Base-by-base conservation (phyloP, 2,329 filamentous ascomycete species). In the Spiromastix sp. region DNA sequence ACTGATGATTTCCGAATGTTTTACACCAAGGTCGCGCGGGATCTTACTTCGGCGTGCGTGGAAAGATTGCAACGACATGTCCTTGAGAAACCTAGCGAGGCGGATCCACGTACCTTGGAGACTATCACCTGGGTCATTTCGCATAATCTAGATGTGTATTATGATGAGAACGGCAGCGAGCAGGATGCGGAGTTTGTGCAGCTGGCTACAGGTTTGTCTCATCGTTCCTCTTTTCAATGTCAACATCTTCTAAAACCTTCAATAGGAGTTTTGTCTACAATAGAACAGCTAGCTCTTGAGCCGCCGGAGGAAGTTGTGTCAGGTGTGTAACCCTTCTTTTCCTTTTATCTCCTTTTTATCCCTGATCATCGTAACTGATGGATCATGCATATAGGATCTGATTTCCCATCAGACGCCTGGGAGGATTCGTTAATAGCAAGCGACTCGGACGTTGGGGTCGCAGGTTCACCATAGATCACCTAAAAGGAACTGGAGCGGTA, bases 371-470 rank as follows among this genome's bases (percentile, higher is more conserved):
- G 29, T 36, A 30, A 30, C 34, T 12, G 18, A 15, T 16, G 8
- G 16, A 11, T 27, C n/a, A n/a, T n/a, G n/a, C n/a, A n/a, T 36
- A 37, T 56, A 62, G 58, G 53, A 37, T 60, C 58, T 54, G 56
- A 63, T 45, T 44, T 56, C 34, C 49, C 52, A 45, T 61, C 54
- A 48, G 60, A 63, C 41, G 56, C 58, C 40, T 63, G 60, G 60
- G 60, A 62, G 32, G 57, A 59, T 34, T 63, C 60, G 13, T 49
- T 50, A 30, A 48, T 63, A 41, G 56, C 51, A 28, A 62, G 57
- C 36, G 60, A 63, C 41, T 63, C 60, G 3, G 60, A 63, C 19
- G 47, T 59, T 43, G 59, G 59, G 12, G 37, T 61, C 16, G 48
- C 48, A 17, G 55, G 51, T 12, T 56, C 57, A 30, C 59, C 60